Evolutionary conservation across 441 rosid species (phyloP).

Genomic region (Melastoma candidum): DNA sequence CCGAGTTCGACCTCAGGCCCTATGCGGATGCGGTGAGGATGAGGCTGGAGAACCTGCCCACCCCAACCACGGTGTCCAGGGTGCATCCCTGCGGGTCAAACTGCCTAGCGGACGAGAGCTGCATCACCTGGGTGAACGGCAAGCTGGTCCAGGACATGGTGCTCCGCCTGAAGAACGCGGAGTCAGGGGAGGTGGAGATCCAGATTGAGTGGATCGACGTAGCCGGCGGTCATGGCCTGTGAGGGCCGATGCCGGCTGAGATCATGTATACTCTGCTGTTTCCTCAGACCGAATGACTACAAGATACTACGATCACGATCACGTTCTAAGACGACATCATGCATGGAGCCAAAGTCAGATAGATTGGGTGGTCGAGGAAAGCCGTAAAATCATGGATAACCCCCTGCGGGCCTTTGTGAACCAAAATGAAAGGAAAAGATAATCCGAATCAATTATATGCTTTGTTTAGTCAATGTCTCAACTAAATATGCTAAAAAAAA

Average conservation of each 20-base stretch:
- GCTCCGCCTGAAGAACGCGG: constrained; percentile 31
- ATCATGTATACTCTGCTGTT: background rate
- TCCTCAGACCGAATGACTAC: no score
- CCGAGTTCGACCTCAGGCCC: constrained; percentile 33
- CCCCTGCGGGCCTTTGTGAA: no score
- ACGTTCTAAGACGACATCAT: no score
- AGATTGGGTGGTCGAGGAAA: no score
- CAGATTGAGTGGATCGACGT: constrained; percentile 42
- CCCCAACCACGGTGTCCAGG: constrained; percentile 26
- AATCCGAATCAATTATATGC: no score
- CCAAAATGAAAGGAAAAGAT: no score
- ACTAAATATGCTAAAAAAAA: no score
- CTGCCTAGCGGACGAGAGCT: constrained; percentile 37
- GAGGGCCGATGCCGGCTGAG: background rate
- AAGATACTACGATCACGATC: no score
- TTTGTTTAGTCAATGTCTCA: no score
- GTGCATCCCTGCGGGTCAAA: constrained; percentile 27
- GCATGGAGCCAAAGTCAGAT: no score
- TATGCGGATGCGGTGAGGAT: constrained; percentile 30
- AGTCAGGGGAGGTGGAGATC: constrained; percentile 36
- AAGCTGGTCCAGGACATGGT: constrained; percentile 39
- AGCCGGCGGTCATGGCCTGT: constrained; percentile 14
- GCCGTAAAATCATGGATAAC: no score
- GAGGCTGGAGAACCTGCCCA: constrained; percentile 30
- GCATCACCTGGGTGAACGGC: constrained; percentile 27